phyloP scores from a whole-genome alignment of 805 yeast genomes.

The Candida mattraensis region DNA sequence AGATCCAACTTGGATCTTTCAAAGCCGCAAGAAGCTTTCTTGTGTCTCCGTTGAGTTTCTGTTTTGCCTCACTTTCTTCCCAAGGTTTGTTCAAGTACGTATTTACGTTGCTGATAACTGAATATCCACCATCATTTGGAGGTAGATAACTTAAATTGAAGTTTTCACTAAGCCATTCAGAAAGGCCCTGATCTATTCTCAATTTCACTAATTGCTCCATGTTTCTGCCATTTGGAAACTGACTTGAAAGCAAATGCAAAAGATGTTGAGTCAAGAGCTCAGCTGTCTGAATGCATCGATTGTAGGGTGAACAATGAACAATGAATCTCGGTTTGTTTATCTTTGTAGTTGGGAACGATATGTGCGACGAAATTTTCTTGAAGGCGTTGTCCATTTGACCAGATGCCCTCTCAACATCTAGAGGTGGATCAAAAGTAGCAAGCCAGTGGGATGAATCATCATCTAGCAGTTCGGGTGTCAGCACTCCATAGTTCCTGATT shows the following conservation, averaged over 20 bases:
- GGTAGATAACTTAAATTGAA: constrained; percentile 40
- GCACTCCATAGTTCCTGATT: background rate
- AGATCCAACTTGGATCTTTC: constrained; percentile 34
- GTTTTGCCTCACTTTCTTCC: constrained; percentile 9
- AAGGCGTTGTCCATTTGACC: constrained; percentile 31
- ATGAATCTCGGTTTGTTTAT: constrained; percentile 19
- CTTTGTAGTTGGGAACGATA: constrained; percentile 13
- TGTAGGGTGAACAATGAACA: constrained; percentile 44
- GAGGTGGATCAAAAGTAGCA: constrained; percentile 38
- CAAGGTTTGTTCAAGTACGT: constrained; percentile 36
- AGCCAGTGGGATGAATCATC: constrained; percentile 32
- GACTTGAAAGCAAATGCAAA: background rate
- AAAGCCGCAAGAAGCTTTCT: constrained; percentile 17
- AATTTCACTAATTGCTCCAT: constrained; percentile 24
- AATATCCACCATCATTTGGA: constrained; percentile 46
- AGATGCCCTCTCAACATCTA: constrained; percentile 24
- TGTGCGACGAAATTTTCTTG: constrained; percentile 26
- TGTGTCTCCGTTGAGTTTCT: constrained; percentile 20
- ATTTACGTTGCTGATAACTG: constrained; percentile 39
- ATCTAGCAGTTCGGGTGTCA: constrained; percentile 3
- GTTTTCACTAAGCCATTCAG: constrained; percentile 45
- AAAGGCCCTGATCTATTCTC: constrained; percentile 41
- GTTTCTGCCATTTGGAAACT: background rate
- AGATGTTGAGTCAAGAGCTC: constrained; percentile 29
- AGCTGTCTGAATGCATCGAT: constrained; percentile 44